Conservation (phyloP, 1,284 basidiomycete species). For the Cerioporus squamosus region DNA sequence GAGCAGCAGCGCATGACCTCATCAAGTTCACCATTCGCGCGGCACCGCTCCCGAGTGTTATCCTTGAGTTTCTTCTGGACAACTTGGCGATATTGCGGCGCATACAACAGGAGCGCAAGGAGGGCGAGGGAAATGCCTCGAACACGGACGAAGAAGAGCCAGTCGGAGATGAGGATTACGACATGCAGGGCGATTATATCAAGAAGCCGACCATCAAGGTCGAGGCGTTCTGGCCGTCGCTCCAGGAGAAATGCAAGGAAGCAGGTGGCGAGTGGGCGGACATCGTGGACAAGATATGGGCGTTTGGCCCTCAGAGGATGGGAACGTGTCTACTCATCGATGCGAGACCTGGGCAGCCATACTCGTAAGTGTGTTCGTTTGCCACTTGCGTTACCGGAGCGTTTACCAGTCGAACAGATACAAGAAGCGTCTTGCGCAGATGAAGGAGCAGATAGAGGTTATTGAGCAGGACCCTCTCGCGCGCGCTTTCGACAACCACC, state of each 20-base stretch:
- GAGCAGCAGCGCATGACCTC: constrained; percentile 70
- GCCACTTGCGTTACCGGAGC: not conserved
- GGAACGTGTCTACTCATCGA: constrained; percentile 92
- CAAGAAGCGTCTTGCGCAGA: constrained; percentile 49
- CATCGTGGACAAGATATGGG: constrained; percentile 80
- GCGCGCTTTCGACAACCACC: constrained; percentile 75
- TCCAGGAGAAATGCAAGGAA: constrained; percentile 68
- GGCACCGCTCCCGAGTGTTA: constrained; percentile 70
- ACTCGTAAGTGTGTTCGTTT: constrained; percentile 54
- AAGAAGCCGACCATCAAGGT: constrained; percentile 67
- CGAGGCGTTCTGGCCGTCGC: constrained; percentile 82
- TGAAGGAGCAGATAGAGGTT: constrained; percentile 33
- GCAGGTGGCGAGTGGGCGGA: constrained; percentile 85
- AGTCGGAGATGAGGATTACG: constrained; percentile 41
- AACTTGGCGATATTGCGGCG: constrained; percentile 67
- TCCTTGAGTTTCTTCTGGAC: constrained; percentile 78
- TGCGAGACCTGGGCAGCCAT: constrained; percentile 48
- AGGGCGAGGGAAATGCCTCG: constrained; percentile 34
- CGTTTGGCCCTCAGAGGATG: constrained; percentile 88
- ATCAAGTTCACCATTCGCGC: constrained; percentile 88
- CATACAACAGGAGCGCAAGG: constrained; percentile 52
- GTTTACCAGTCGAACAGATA: constrained; percentile 44
- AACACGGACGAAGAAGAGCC: constrained; percentile 42
- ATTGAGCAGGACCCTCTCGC: constrained; percentile 29
- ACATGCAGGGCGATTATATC: constrained; percentile 61